phyloP scores from a whole-genome alignment of 305 asterid genomes.

The Rubia balearica region DNA sequence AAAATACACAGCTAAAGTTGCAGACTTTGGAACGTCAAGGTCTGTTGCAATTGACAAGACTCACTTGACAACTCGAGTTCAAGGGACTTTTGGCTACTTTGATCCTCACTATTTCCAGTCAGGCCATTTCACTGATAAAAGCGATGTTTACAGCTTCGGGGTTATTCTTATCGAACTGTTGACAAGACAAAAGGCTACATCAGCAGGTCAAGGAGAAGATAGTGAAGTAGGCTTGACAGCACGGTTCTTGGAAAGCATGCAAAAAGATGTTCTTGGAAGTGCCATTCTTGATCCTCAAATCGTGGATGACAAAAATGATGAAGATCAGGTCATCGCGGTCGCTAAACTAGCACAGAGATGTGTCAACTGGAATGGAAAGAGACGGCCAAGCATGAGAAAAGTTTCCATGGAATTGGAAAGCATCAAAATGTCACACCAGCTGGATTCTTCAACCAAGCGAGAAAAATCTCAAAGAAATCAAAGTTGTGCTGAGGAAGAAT shows the following conservation, averaged over 20 bases:
- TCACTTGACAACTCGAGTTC: constrained; percentile 1
- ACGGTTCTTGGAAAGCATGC: neutral
- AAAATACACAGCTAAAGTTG: neutral
- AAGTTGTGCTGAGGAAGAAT: neutral
- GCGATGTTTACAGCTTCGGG: constrained; percentile 1
- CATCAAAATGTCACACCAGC: neutral
- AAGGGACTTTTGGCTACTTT: constrained; percentile 5
- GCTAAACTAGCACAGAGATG: neutral
- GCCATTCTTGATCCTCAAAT: neutral
- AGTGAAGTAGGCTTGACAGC: neutral
- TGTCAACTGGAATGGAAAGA: neutral
- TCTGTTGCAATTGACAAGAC: constrained; percentile 3
- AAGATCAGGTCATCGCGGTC: neutral
- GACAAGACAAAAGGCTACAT: neutral
- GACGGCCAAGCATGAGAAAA: neutral
- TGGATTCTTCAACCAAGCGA: neutral
- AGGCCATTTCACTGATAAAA: neutral
- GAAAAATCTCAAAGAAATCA: neutral
- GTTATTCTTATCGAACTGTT: constrained; percentile 6
- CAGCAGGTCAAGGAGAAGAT: neutral
- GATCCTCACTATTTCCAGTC: constrained; percentile 4
- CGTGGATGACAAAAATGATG: neutral
- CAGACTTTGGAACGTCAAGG: constrained; percentile 3
- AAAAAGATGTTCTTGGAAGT: neutral
- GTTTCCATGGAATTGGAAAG: constrained; percentile 5